phyloP scores from a whole-genome alignment of 2,329 filamentous ascomycete species.

The Chrysosporium queenslandicum region DNA sequence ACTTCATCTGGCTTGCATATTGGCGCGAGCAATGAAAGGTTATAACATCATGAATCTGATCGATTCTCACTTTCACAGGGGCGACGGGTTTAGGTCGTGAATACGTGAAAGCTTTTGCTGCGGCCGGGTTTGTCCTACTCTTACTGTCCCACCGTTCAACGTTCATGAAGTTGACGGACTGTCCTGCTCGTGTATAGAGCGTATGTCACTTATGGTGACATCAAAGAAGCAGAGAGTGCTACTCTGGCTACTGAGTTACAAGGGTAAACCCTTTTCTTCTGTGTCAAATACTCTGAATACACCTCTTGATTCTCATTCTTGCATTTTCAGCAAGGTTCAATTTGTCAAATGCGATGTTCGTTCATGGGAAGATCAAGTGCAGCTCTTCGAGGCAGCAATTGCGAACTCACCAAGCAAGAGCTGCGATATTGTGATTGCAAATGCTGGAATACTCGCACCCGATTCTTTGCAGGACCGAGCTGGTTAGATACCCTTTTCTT shows the following conservation, averaged over 20 bases:
- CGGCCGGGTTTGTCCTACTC: constrained; percentile 9
- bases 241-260: constrained; percentile 10
- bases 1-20: background rate
- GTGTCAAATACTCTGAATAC: background rate
- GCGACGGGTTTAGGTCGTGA: constrained; percentile 11
- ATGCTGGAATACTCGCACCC: constrained; percentile 25
- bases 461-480: constrained; percentile 24
- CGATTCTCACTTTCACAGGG: constrained; percentile 2
- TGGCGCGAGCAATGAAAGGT: too few relatives aligned
- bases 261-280: constrained; percentile 5
- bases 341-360: constrained; percentile 26
- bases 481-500: constrained; percentile 11
- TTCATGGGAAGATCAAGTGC: constrained; percentile 27
- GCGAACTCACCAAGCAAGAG: constrained; percentile 22
- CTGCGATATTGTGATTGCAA: constrained; percentile 27
- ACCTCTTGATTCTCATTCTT: background rate
- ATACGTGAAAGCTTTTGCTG: constrained; percentile 11
- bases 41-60: background rate
- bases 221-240: constrained; percentile 10
- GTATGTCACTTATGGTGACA: constrained; percentile 16
- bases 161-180: background rate
- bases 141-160: background rate
- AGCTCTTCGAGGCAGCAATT: constrained; percentile 23
- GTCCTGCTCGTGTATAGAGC: constrained; percentile 4
- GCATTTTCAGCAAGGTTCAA: constrained; percentile 17